Percentiles rank a stretch among this genome's conserved stretches.
These are phyloP conservation scores for Akanthomyces muscarius DNA, from an alignment of 2,329 filamentous ascomycete species.

Conservation along the genomic window DNA sequence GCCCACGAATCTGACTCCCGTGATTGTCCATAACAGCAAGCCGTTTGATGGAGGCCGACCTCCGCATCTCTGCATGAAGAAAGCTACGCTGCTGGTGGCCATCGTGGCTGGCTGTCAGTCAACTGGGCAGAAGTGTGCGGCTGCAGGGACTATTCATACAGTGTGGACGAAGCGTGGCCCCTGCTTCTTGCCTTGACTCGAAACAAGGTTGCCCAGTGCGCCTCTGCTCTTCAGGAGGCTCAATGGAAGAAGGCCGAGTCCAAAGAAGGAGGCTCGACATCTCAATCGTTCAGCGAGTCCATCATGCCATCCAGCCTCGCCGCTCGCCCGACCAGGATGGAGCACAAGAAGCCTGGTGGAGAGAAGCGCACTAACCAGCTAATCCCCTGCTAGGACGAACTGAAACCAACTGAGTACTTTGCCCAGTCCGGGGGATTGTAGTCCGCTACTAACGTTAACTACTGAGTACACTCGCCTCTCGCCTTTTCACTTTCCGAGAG, in stretches of 20 bases:
- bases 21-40: background rate
- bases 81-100: background rate
- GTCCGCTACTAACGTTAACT: background rate
- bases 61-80: background rate
- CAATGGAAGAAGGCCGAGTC: background rate
- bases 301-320: background rate
- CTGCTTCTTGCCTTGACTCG: background rate
- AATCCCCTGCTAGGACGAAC: background rate
- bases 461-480: background rate
- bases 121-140: no score
- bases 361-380: background rate
- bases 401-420: background rate
- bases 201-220: background rate
- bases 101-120: background rate
- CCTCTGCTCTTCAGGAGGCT: background rate
- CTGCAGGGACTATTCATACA: background rate
- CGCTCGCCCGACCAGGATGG: conserved; percentile 10
- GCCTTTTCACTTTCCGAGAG: background rate
- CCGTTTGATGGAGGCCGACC: background rate
- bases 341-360: background rate
- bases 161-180: background rate
- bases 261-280: background rate
- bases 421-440: background rate
- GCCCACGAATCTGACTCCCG: background rate
- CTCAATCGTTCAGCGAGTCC: background rate